Evolutionary conservation across 1,139 yeast species (phyloP).

Genomic region (Pichiaceae sp.): DNA sequence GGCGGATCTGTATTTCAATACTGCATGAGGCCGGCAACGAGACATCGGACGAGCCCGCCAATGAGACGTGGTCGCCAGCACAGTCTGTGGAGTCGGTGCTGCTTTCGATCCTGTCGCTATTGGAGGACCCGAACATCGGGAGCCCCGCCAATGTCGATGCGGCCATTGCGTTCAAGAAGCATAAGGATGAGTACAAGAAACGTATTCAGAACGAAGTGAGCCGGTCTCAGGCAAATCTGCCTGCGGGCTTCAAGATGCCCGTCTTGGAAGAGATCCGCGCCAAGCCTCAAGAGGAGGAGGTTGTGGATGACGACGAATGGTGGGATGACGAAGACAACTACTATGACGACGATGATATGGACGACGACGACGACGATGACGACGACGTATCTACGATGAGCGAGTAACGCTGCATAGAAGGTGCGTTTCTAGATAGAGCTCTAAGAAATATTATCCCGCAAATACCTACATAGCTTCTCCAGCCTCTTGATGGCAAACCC

Average conservation of each 20-base stretch:
- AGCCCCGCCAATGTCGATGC: conserved; percentile 98
- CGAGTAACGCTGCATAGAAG: too few species aligned
- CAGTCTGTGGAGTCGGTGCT: conserved; percentile 90
- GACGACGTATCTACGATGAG: too few species aligned
- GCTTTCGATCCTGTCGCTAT: conserved; percentile 78
- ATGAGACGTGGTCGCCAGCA: conserved; percentile 95
- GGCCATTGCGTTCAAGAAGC: conserved; percentile 82
- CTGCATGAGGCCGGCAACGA: conserved; percentile 73
- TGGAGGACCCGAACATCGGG: conserved; percentile 83
- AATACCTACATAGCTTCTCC: conserved; percentile 26
- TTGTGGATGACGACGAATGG: conserved; percentile 83
- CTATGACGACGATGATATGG: conserved; percentile 35
- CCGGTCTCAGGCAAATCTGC: conserved; percentile 75
- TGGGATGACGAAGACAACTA: conserved; percentile 49
- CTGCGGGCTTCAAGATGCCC: conserved; percentile 80
- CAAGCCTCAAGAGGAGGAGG: conserved; percentile 45
- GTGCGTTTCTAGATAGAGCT: background rate
- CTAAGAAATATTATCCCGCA: conserved; percentile 4
- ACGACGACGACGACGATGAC: conserved; percentile 24
- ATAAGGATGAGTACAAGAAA: conserved; percentile 70
- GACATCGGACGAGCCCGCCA: conserved; percentile 85
- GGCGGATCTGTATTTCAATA: conserved; percentile 87
- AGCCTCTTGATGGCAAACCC: conserved; percentile 36
- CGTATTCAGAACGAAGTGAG: conserved; percentile 79
- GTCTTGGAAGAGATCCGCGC: conserved; percentile 39